phyloP scores from a whole-genome alignment of 305 asterid species.

The Solanum hybrid region DNA sequence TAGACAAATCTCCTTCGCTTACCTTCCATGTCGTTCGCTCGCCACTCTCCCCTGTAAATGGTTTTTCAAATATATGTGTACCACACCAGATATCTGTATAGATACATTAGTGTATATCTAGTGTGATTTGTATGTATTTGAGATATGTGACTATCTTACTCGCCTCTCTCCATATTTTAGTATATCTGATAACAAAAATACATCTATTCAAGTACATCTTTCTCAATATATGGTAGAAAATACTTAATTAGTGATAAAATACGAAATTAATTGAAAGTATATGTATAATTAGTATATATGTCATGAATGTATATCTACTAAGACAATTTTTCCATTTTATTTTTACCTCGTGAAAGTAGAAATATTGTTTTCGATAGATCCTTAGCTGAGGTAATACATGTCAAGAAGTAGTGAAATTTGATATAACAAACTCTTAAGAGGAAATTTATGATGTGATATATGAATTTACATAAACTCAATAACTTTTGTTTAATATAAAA shows the following conservation, averaged over 20 bases:
- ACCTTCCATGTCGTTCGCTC: background rate
- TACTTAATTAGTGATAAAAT: background rate
- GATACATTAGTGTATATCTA: background rate
- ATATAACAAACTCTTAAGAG: background rate
- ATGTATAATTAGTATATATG: background rate
- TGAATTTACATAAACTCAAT: background rate
- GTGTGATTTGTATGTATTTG: background rate
- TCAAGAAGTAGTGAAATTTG: background rate
- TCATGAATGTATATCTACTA: accelerated
- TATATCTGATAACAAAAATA: background rate
- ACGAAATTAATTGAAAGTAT: background rate
- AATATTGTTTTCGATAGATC: accelerated
- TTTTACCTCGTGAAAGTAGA: background rate
- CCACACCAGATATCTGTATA: background rate
- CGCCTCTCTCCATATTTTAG: background rate
- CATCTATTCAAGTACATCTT: background rate
- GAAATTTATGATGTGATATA: background rate
- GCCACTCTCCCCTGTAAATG: background rate
- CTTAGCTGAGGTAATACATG: background rate
- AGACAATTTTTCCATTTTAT: no score
- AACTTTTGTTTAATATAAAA: background rate
- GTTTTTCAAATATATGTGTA: background rate
- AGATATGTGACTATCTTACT: background rate
- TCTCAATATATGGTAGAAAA: background rate
- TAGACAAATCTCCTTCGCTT: background rate